A percentile compares a stretch with the other conserved stretches of the same genome.
These are phyloP conservation scores for Ceratocystis destructans DNA, from an alignment of 2,329 filamentous ascomycete genomes.

Conservation along the genomic window DNA sequence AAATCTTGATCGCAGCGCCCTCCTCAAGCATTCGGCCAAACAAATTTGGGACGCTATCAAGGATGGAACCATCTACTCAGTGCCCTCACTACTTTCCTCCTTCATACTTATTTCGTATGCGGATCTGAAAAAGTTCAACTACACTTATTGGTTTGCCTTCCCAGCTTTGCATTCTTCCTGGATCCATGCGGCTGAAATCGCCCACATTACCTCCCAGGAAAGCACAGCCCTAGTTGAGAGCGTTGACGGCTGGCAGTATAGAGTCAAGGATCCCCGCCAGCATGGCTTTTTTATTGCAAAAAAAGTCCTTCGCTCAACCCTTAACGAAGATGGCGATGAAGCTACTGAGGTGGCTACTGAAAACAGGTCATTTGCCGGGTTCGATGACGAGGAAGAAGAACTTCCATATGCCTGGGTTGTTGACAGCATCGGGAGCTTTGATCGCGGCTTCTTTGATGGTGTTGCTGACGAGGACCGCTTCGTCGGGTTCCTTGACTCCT, in stretches of 20 bases:
- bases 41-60: conserved; percentile 96
- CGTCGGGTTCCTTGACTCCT: conserved; percentile 81
- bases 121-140: conserved; percentile 93
- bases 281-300: conserved; percentile 95
- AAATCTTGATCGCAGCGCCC: conserved; percentile 48
- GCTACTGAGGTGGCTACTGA: conserved; percentile 32
- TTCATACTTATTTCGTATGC: conserved; percentile 86
- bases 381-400: conserved; percentile 20
- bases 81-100: conserved; percentile 77
- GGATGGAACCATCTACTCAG: conserved; percentile 90
- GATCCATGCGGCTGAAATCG: conserved; percentile 46
- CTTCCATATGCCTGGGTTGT: conserved; percentile 65
- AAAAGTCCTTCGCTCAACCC: conserved; percentile 34
- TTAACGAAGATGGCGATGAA: conserved; percentile 24
- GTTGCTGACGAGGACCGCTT: conserved; percentile 61
- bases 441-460: conserved; percentile 73
- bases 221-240: conserved; percentile 66
- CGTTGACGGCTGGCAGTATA: conserved; percentile 77
- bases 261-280: conserved; percentile 62
- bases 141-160: conserved; percentile 97
- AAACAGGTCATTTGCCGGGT: conserved; percentile 35
- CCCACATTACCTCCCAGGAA: conserved; percentile 50
- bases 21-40: conserved; percentile 19
- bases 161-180: conserved; percentile 82
- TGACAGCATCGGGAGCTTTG: conserved; percentile 61